phyloP scores from a whole-genome alignment of 352 stramenopile genomes.

The Globisporangium nodosum region DNA sequence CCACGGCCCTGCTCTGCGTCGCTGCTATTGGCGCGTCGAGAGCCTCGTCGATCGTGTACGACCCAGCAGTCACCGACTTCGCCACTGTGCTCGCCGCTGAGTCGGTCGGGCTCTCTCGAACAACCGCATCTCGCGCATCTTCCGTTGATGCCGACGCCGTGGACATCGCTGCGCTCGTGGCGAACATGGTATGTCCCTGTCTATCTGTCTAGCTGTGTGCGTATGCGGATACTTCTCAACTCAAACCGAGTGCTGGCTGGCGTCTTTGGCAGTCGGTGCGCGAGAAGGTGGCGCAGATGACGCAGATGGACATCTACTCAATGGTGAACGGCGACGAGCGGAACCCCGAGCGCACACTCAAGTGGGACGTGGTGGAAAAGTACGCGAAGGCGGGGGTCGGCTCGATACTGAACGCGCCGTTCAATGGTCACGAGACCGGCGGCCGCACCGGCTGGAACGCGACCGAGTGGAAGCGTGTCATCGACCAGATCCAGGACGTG shows the following conservation, averaged over 20 bases:
- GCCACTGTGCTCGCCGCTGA: background rate
- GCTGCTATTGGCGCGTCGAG: background rate
- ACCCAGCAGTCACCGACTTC: constrained; percentile 9
- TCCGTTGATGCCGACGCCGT: background rate
- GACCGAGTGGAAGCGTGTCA: constrained; percentile 50
- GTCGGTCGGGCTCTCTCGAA: background rate
- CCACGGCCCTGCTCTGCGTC: background rate
- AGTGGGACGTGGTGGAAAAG: constrained; percentile 35
- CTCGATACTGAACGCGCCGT: constrained; percentile 84
- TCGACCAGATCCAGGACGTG: constrained; percentile 71
- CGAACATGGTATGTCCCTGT: constrained; percentile 7
- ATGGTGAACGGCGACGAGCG: constrained; percentile 57
- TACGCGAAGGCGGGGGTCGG: constrained; percentile 78
- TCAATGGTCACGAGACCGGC: constrained; percentile 31
- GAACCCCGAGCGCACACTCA: constrained; percentile 40
- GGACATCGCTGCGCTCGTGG: constrained; percentile 7
- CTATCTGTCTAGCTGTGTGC: background rate
- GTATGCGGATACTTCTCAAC: background rate
- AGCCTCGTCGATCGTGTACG: constrained; percentile 3
- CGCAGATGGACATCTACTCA: constrained; percentile 88
- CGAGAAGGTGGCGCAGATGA: constrained; percentile 85
- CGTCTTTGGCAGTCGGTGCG: constrained; percentile 28
- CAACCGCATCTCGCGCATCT: background rate
- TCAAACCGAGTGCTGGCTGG: too few relatives aligned
- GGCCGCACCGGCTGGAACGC: constrained; percentile 63